Conservation (phyloP, 2,329 filamentous ascomycete genomes). For the Tolypocladium endophyticum region DNA sequence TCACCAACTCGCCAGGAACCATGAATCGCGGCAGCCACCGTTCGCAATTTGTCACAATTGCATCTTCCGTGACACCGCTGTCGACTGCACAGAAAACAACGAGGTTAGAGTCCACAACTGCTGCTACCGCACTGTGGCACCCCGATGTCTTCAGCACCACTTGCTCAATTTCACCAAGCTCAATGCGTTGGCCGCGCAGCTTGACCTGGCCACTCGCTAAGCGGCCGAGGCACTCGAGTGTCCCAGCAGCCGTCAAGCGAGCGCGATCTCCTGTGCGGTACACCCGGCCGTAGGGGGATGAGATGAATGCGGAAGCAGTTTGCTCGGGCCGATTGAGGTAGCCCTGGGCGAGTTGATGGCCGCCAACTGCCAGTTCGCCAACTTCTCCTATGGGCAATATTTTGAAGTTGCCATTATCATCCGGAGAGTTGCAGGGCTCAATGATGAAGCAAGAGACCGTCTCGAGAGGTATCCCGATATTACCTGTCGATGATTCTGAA, state of each 20-base stretch:
- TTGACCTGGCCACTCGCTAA: conserved; percentile 77
- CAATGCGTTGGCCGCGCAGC: conserved; percentile 71
- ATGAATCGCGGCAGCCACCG: conserved; percentile 75
- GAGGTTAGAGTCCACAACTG: conserved; percentile 57
- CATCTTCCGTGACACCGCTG: conserved; percentile 16
- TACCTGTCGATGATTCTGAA: conserved; percentile 45
- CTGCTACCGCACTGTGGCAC: conserved; percentile 56
- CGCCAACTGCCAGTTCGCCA: conserved; percentile 75
- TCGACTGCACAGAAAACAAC: conserved; percentile 62
- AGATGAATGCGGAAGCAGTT: conserved; percentile 60
- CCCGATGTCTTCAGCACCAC: conserved; percentile 49
- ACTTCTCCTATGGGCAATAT: conserved; percentile 55
- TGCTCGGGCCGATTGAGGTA: conserved; percentile 77
- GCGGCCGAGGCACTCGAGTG: conserved; percentile 74
- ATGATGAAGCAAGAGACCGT: conserved; percentile 73
- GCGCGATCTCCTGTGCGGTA: conserved; percentile 86
- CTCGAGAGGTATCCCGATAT: conserved; percentile 68
- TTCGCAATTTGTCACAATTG: conserved; percentile 50
- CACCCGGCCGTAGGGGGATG: conserved; percentile 55
- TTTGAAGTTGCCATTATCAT: conserved; percentile 22
- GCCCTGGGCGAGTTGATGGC: conserved; percentile 64
- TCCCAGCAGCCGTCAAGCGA: conserved; percentile 53
- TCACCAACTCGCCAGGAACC: conserved; percentile 64
- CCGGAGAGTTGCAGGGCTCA: conserved; percentile 25
- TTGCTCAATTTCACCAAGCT: conserved; percentile 70